Base-by-base conservation (phyloP, 108 stramenopile genomes). In the Cyclotella cryptica region DNA sequence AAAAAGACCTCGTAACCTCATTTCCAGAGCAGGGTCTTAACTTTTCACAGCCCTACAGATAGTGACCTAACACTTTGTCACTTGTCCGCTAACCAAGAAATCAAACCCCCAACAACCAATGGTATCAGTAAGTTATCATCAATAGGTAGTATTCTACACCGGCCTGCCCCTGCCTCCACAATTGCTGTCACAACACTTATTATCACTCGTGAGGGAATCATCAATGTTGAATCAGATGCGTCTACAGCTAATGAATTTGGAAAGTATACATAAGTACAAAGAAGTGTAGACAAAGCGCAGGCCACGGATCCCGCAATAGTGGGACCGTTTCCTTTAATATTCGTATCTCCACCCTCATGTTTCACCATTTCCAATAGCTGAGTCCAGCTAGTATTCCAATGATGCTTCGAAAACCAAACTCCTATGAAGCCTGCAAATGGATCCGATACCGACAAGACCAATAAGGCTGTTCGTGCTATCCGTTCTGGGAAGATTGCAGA, bases 61-160 rank as follows among this genome's bases (percentile, higher is more conserved):
- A n/a, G n/a, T n/a, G n/a, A n/a, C n/a, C n/a, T n/a, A n/a, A n/a
- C n/a, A n/a, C n/a, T n/a, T n/a, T n/a, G n/a, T n/a, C 35, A 35
- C 35, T 5, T 35, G 6, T 35, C 58, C 57, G 24, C 46, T n/a
- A 75, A 43, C 63, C 62, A 70, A 43, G 40, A 62, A 28, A 81
- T 66, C 69, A 71, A 66, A 22, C 51, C n/a, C 8, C 80, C 74
- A 40, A 71, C 80, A 35, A 75, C 74, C 68, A 81, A 43, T 21
- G 80, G 80, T 71, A 81, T 81, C 39, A 63, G 22, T 42, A 81
- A 71, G 71, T 81, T 81, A 60, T 81, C 80, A 55, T 81, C 80
- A 24, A 69, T n/a, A 21, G 67, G 61, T 28, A 81, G n/a, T 46
- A 46, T 17, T 47, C 61, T 35, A 42, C 29, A 40, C 30, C 80